Evolutionary conservation across 2,329 filamentous ascomycete genomes (phyloP), one percentile per base, ranked within the genome.

Genomic region (Zarea fungicola): DNA sequence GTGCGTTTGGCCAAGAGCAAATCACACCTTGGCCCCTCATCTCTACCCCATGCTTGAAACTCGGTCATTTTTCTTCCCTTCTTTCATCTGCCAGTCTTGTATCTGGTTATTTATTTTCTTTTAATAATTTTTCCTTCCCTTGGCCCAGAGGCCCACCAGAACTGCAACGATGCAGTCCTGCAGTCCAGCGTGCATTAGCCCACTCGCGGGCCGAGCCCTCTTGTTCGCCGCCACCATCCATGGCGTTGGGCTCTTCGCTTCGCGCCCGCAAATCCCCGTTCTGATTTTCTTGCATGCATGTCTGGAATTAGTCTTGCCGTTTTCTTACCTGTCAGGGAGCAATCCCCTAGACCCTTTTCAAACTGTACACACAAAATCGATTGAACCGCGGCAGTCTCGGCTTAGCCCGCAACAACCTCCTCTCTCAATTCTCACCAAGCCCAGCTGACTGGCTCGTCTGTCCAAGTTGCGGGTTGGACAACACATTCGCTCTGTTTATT

Each of bases 191-290:
- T n/a, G 41, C 41, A 43, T 43, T 29, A 28, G 23, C 35, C 35
- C 35, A 37, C 35, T 37, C 29, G 29, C 41, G 41, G 41, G 41
- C 41, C 41, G 35, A 21, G 35, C 35, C 18, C 35, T 37, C n/a
- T n/a, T 37, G 4, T 37, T 22, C 2, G 29, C 41, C 32, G 41
- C 41, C 41, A 43, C 41, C 14, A n/a, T n/a, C n/a, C n/a, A 43
- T 43, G 41, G 29, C 41, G 41, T 43, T 43, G 41, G 41, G 41
- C 41, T n/a, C n/a, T n/a, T n/a, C n/a, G n/a, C n/a, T n/a, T n/a
- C 41, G 29, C 41, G 41, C n/a, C 41, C 29, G 41, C 41, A 31
- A 28, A 16, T 14, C 8, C 28, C 28, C 28, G 19, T 35, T 37
- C 35, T 21, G 5, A 22, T 9, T 8, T 18, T 22, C 11, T 13